A percentile compares a stretch with the other conserved stretches of the same genome.
Conservation (phyloP, 163 green algal species). For the Chlorella variabilis region DNA sequence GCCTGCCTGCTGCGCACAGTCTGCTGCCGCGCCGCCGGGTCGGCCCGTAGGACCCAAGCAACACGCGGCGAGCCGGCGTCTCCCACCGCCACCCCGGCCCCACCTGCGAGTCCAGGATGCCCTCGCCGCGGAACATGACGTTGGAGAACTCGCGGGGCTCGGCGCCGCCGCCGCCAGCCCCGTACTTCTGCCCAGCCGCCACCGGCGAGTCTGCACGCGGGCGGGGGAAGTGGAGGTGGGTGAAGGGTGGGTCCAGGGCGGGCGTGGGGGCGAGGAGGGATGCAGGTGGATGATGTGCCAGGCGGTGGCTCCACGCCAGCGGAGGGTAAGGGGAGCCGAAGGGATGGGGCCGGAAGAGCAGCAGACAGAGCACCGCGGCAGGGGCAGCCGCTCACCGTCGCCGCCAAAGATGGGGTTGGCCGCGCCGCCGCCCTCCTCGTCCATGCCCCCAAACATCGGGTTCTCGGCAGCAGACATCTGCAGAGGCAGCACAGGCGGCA, state of each 20-base stretch:
- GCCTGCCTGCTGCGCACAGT: too few species aligned
- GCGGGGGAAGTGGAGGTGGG: neutral
- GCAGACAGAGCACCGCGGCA: too few species aligned
- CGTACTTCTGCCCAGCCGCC: slow-evolving; percentile 1
- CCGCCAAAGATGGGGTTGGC: slow-evolving; percentile 29
- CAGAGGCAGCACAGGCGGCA: too few species aligned
- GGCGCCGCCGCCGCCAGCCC: neutral
- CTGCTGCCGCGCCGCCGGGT: too few species aligned
- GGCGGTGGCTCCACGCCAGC: neutral
- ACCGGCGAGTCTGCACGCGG: slow-evolving; percentile 15
- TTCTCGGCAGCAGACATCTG: neutral
- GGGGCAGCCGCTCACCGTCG: slow-evolving; percentile 27
- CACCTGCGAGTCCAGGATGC: neutral
- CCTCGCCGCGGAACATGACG: slow-evolving; percentile 25
- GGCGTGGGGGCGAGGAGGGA: too few species aligned
- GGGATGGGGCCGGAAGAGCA: too few species aligned
- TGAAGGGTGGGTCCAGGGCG: neutral
- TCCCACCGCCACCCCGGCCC: too few species aligned
- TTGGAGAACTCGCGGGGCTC: slow-evolving; percentile 2
- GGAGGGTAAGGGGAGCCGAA: too few species aligned
- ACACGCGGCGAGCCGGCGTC: too few species aligned
- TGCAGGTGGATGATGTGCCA: neutral
- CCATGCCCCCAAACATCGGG: slow-evolving; percentile 18
- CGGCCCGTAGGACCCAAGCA: too few species aligned
- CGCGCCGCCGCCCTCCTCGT: neutral